Base-by-base conservation (phyloP, 192 early-diverging fungal genomes). In the Radiomyces spectabilis region DNA sequence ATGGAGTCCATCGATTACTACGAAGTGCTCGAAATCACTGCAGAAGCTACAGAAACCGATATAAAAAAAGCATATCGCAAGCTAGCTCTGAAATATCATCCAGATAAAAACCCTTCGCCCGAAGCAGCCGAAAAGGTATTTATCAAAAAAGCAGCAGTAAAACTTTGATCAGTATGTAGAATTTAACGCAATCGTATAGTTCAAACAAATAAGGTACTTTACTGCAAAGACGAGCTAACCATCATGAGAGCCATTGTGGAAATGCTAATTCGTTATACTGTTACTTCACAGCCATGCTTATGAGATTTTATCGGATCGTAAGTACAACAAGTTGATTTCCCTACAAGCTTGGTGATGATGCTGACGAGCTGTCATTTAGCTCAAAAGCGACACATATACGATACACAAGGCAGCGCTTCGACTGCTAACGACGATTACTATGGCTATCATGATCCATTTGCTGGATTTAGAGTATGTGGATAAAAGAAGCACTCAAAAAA, bases 61-160 rank as follows among this genome's bases (percentile, higher is more conserved):
- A 91, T 98, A 60, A 98, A 98, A 62, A 94, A 94, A 61, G 86
- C 82, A 34, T 97, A 97, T 68, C 82, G 88, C 53, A 65, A 80
- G 24, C 54, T 77, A 44, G 72, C 78, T 18, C 63, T 80, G n/a
- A 75, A 77, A 58, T 80, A 71, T 64, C 75, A 77, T 41, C 75
- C 78, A 0, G 75, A 80, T 51, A 77, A 80, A 61, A 77, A 77
- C 46, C 74, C 78, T 8, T 59, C 66, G 29, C 57, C 71, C 3
- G 74, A 76, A 42, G 78, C 74, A 35, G 69, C 72, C 29, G 78
- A 80, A 30, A 68, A 67, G 4, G 45, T 21, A 30, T 27, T 19
- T 47, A 30, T 27, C 4, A 15, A 27, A 29, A 18, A 44, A 21
- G n/a, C 6, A 24, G n/a, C 5, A 44, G 8, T 7, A 24, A 44